Evolutionary conservation across 2,329 filamentous ascomycete species (phyloP).

Genomic region (Pyricularia sp.): DNA sequence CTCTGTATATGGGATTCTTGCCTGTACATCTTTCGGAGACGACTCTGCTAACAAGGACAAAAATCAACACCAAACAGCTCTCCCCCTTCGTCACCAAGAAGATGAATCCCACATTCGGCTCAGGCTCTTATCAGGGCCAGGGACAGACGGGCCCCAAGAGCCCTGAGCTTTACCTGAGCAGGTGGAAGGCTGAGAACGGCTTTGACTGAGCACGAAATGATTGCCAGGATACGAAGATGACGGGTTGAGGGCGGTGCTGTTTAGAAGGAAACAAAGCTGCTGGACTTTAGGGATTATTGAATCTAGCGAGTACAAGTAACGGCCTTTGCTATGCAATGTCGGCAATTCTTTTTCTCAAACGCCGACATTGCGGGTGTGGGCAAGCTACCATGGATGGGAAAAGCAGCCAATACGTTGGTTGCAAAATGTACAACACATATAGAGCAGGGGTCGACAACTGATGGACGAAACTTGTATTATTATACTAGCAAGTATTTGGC

Average conservation of each 20-base stretch:
- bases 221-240: background rate
- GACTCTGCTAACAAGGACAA: background rate
- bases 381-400: background rate
- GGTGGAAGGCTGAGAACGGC: slow-evolving; percentile 62
- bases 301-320: background rate
- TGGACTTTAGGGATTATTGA: background rate
- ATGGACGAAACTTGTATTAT: background rate
- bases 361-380: background rate
- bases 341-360: background rate
- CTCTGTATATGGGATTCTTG: background rate
- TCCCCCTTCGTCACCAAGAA: slow-evolving; percentile 67
- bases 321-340: background rate
- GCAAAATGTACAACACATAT: background rate
- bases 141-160: slow-evolving; percentile 46
- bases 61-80: slow-evolving; percentile 39
- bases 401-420: background rate
- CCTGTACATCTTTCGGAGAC: background rate
- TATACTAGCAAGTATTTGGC: background rate
- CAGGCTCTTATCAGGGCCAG: slow-evolving; percentile 33
- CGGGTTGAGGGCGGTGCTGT: background rate
- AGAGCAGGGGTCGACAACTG: background rate
- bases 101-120: slow-evolving; percentile 40
- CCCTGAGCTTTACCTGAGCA: slow-evolving; percentile 51
- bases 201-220: slow-evolving; percentile 31
- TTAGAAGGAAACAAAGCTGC: background rate